A percentile compares a stretch with the other conserved stretches of the same genome.
phyloP scores from a whole-genome alignment of 129 eudicot genomes.

The Saposhnikovia divaricata region DNA sequence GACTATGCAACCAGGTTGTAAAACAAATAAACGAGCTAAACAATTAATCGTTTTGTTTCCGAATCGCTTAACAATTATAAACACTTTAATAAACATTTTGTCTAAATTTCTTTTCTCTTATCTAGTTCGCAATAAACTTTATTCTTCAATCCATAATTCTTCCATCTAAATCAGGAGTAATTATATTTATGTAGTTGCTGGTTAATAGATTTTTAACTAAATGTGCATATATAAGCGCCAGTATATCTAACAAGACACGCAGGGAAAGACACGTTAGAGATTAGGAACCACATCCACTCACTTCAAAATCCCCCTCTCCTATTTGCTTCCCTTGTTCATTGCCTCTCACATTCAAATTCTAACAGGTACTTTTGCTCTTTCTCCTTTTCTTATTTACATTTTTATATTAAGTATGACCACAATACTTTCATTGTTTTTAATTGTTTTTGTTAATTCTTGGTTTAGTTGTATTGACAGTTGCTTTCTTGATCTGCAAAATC shows the following conservation, averaged over 20 bases:
- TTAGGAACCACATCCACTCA: conserved; percentile 31
- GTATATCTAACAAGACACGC: neutral
- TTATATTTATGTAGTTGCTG: no score
- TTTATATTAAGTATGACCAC: neutral
- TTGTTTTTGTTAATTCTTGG: neutral
- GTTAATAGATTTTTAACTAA: neutral
- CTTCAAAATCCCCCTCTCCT: conserved; percentile 9
- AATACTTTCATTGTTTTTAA: neutral
- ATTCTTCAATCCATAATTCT: no score
- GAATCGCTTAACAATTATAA: no score
- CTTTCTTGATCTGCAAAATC: neutral
- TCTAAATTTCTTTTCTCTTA: neutral
- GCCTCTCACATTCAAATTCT: neutral
- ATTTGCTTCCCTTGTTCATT: neutral
- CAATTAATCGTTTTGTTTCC: no score
- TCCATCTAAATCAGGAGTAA: no score
- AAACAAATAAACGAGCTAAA: no score
- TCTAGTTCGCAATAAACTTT: no score
- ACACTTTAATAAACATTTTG: no score
- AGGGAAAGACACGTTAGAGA: conserved; percentile 26
- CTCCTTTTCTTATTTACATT: neutral
- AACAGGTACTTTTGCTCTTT: neutral
- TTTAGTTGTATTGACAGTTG: neutral
- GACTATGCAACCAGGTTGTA: no score
- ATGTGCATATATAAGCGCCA: neutral